Evolutionary conservation across 2,329 filamentous ascomycete genomes (phyloP).

Genomic region (Eutypa lata): DNA sequence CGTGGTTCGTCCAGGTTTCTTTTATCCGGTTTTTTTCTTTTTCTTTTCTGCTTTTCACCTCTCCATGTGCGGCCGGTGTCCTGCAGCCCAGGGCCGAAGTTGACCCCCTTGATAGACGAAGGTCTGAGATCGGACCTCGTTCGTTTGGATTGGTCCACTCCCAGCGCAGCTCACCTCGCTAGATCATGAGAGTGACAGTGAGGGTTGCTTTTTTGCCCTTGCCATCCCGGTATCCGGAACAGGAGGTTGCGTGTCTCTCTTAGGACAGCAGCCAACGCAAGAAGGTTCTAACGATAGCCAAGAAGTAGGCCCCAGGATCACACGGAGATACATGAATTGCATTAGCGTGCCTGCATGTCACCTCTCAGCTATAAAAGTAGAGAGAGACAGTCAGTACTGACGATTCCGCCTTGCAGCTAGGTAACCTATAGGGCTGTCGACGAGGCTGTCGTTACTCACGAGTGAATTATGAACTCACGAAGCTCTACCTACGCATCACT

Average conservation of each 20-base stretch:
- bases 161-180: neutral
- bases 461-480: no score
- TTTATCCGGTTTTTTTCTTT: neutral
- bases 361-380: no score
- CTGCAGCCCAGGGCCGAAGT: neutral
- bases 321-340: no score
- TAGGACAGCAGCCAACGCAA: neutral
- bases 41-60: no score
- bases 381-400: no score
- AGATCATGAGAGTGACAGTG: neutral
- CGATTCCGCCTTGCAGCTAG: no score
- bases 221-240: neutral
- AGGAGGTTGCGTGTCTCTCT: neutral
- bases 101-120: neutral
- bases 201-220: neutral
- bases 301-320: neutral
- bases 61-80: neutral
- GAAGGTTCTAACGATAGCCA: neutral
- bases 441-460: no score
- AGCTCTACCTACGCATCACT: no score
- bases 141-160: neutral
- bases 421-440: no score
- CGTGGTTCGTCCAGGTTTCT: neutral
- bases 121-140: neutral
- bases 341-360: no score